A percentile compares a stretch with the other conserved stretches of the same genome.
phyloP scores from a whole-genome alignment of 768 basidiomycete genomes.

The Pluteus cervinus region DNA sequence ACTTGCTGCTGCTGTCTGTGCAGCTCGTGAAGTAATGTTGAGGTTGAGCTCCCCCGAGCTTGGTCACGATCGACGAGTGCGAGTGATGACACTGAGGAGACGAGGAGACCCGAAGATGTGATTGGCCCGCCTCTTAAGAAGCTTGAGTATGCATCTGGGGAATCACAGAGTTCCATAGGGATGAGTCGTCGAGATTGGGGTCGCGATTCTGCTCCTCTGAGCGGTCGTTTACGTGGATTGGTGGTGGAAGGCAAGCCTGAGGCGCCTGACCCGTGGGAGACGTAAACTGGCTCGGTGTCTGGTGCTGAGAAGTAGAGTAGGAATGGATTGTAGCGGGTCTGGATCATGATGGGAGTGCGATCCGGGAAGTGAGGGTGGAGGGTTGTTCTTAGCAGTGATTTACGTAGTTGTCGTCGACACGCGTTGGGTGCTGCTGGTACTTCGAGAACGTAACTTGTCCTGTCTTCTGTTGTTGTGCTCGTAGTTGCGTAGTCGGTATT shows the following conservation, averaged over 20 bases:
- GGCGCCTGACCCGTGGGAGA: constrained; percentile 17
- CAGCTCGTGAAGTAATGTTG: constrained; percentile 41
- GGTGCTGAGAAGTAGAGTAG: constrained; percentile 80
- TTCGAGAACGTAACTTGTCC: too few species aligned
- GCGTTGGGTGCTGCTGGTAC: too few species aligned
- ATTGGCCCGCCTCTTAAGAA: constrained; percentile 33
- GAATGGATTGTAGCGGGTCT: constrained; percentile 27
- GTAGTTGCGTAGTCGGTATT: too few species aligned
- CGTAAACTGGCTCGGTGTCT: constrained; percentile 27
- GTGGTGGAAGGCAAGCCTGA: constrained; percentile 15
- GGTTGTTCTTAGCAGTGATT: too few species aligned
- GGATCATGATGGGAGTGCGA: constrained; percentile 10
- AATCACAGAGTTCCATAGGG: constrained; percentile 88
- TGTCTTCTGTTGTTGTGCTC: too few species aligned
- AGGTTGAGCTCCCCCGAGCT: constrained; percentile 10
- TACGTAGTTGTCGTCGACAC: too few species aligned
- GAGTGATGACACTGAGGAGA: constrained; percentile 41
- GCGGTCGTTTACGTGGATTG: constrained; percentile 60
- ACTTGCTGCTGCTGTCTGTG: constrained; percentile 33
- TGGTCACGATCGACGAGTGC: constrained; percentile 42
- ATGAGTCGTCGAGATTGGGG: constrained; percentile 76
- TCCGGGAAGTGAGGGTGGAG: too few species aligned
- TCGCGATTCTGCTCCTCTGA: constrained; percentile 61
- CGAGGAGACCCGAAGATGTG: constrained; percentile 37
- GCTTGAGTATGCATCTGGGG: constrained; percentile 28